These are phyloP conservation scores for Coprinopsis sp. DNA, from an alignment of 768 basidiomycete species.

Conservation along the genomic window DNA sequence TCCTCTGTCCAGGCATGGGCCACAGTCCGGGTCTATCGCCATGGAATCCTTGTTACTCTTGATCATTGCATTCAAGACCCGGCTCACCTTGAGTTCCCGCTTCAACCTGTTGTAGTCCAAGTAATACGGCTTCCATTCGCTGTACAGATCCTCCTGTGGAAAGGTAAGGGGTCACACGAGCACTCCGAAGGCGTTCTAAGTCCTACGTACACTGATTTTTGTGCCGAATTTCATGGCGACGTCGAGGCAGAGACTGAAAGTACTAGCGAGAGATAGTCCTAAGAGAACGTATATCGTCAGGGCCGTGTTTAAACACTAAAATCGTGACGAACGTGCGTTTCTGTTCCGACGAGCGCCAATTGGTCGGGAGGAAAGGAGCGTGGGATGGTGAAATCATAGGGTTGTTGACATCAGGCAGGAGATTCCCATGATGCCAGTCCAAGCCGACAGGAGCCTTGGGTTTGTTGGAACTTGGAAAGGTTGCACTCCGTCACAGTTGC, in stretches of 20 bases:
- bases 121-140: conserved; percentile 89
- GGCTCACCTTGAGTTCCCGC: conserved; percentile 76
- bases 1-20: conserved; percentile 61
- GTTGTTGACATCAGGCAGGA: no score
- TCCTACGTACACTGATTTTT: conserved; percentile 58
- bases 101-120: conserved; percentile 88
- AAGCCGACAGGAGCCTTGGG: background rate
- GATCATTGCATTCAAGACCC: conserved; percentile 1
- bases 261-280: background rate
- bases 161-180: conserved; percentile 2
- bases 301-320: background rate
- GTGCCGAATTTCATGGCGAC: conserved; percentile 72
- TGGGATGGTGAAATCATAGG: background rate
- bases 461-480: background rate
- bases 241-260: background rate
- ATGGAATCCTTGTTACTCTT: conserved; percentile 2
- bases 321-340: conserved; percentile 12
- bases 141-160: conserved; percentile 72
- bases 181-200: background rate
- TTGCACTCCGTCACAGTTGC: background rate
- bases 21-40: conserved; percentile 36
- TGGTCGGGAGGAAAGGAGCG: background rate
- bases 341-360: background rate
- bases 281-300: background rate
- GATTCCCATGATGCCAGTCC: no score